Evolutionary conservation across 1,139 yeast species (phyloP).

Genomic region (Komagataea norvegica): DNA sequence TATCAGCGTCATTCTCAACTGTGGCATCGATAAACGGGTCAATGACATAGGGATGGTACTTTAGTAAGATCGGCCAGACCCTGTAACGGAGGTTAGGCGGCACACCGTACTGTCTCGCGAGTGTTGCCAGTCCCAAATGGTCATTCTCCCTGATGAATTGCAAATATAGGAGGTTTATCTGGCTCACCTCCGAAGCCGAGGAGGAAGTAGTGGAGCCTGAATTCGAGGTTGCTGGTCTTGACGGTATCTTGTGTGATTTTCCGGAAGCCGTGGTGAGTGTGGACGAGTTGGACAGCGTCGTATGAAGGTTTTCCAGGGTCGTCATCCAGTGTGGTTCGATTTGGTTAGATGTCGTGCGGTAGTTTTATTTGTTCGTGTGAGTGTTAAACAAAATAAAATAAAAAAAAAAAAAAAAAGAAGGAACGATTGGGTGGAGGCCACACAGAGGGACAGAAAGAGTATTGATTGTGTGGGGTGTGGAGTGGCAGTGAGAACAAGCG

Average conservation of each 20-base stretch:
- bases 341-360: background rate
- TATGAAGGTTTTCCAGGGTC: slow-evolving; percentile 7
- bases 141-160: slow-evolving; percentile 29
- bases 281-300: slow-evolving; percentile 10
- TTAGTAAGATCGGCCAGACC: slow-evolving; percentile 81
- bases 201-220: slow-evolving; percentile 5
- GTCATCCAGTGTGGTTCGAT: slow-evolving; percentile 10
- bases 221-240: slow-evolving; percentile 4
- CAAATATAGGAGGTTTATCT: slow-evolving; percentile 10
- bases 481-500: too few relatives aligned
- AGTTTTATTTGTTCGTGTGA: slow-evolving; percentile 11
- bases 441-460: background rate
- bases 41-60: slow-evolving; percentile 79
- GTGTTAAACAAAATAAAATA: too few relatives aligned
- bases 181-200: slow-evolving; percentile 3
- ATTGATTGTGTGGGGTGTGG: background rate
- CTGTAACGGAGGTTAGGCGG: slow-evolving; percentile 77
- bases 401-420: too few relatives aligned
- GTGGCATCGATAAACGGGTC: slow-evolving; percentile 67
- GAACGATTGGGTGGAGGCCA: too few relatives aligned
- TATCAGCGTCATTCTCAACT: slow-evolving; percentile 23
- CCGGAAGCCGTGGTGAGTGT: slow-evolving; percentile 2
- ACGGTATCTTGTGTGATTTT: background rate
- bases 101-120: slow-evolving; percentile 79
- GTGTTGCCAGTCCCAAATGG: slow-evolving; percentile 52